Evolutionary conservation across 805 yeast genomes (phyloP), one percentile per base, ranked within the genome.

Genomic region (Teunomyces atbi): DNA sequence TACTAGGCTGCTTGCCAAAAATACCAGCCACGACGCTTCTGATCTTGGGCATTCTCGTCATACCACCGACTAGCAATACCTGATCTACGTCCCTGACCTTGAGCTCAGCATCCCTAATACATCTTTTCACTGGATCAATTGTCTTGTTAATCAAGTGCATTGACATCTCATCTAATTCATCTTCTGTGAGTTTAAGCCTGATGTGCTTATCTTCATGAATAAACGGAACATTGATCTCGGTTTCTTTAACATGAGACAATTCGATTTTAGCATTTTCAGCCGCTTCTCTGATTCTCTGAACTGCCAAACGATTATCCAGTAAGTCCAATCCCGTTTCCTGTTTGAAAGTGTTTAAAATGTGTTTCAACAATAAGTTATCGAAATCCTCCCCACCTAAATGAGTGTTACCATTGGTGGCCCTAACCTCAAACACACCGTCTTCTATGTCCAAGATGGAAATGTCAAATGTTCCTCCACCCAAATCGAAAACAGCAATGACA

Each of bases 321-420:
- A 84, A 60, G 62, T 84, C 84, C 21, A 66, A 42, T 1, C 71
- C 74, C 23, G 78, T 73, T 54, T 78, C 77, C 45, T 68, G 60
- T 61, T 81, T 69, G 69, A 86, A 84, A 29, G 66, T 68, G 18
- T 79, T 80, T 28, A 85, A 64, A 44, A 86, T 81, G 66, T 82
- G 68, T 33, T 74, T 64, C 54, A 80, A 70, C 16, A 86, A 68
- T 43, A 85, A 71, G 55, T 81, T 82, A 68, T 86, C 95, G 62
- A 86, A 84, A 68, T 86, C 95, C 65, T 86, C 92, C 50, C 95
- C 95, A 56, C 95, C 95, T 55, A 86, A 73, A 68, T 85, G 92
- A 16, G 92, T 85, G 64, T 86, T 85, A 56, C 95, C 95, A 61
- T 86, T 85, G 28, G 95, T 86, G 40, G 92, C 84, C 56, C 86